Evolutionary conservation across 2,329 filamentous ascomycete genomes (phyloP), one percentile per base, ranked within the genome.

Genomic region (Xylariaceae sp.): DNA sequence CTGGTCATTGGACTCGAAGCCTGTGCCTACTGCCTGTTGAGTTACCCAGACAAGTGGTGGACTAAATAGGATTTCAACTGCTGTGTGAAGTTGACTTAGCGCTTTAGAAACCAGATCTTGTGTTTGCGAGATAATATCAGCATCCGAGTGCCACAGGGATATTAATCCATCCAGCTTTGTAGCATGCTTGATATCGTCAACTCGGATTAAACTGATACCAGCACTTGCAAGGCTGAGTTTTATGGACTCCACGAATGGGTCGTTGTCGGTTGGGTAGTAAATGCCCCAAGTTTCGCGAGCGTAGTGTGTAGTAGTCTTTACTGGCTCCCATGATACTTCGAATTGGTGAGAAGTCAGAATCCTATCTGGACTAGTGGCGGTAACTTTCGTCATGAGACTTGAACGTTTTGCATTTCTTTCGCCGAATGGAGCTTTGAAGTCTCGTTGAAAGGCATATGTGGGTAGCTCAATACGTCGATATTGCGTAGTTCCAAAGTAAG

Each of bases 391-490:
- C n/a, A n/a, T n/a, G n/a, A n/a, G n/a, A n/a, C n/a, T n/a, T n/a
- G n/a, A n/a, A n/a, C n/a, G n/a, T n/a, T n/a, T n/a, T n/a, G n/a
- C n/a, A n/a, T n/a, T n/a, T n/a, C n/a, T n/a, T n/a, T n/a, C n/a
- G n/a, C n/a, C n/a, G n/a, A n/a, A n/a, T n/a, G n/a, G n/a, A n/a
- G n/a, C n/a, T n/a, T n/a, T n/a, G n/a, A n/a, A n/a, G n/a, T 45
- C 43, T 31, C 64, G 58, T 38, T 67, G 65, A 49, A 69, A 69
- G 17, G 64, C 62, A 45, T 69, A 69, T 1, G 66, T 66, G 12
- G 67, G 66, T 31, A 69, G 52, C 31, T 58, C 42, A n/a, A 69
- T 59, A 3, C 64, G 56, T 17, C 53, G 53, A 44, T 59, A 66
- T 44, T 48, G 55, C 49, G 64, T 64, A 3, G 63, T 62, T 17